Base-by-base conservation (phyloP, 805 yeast species). In the Cyberlindnera bimundalis region DNA sequence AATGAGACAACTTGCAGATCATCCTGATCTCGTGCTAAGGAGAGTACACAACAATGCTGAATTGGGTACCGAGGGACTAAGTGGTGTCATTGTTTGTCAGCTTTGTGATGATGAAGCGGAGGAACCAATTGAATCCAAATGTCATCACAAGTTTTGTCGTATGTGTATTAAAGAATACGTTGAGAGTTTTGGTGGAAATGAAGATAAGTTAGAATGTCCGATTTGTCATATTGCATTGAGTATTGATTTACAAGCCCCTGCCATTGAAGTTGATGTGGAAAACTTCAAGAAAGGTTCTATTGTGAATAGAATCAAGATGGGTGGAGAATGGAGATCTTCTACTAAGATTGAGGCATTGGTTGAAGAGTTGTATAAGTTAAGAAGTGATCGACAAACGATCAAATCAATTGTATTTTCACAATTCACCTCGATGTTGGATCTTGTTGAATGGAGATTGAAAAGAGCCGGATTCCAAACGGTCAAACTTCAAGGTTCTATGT, bases 1-100 rank as follows among this genome's bases (percentile, higher is more conserved):
- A 54, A 95, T 93, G 99, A 78, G 99, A 55, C 99, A 93, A 64
- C 70, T 93, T 53, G 98, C 99, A 0, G 99, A 93, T 61, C 99
- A 93, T 62, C 99, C 99, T 0, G 99, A 93, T 65, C 68, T 93
- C 47, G 97, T 93, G 1, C 68, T 93, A 58, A 80, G 89, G 51
- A 71, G 90, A 38, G 73, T 81, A 23, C 76, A 76, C 3, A 59
- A 60, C 27, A 62, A 53, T 17, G 50, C 61, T 17, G 59, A 64
- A 54, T 50, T 62, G 51, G 49, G 62, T 45, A 33, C 51, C 41
- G 8, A 61, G 54, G 45, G 50, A 19, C 46, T 68, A 2, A 55
- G 53, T 21, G 76, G 75, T 29, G 66, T 67, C 6, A 76, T 89
- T 10, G 82, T 93, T 30, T 93, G 99, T 59, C 95, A 87, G 51